These are phyloP conservation scores for Aspergillus puulaauensis DNA, from an alignment of 2,329 filamentous ascomycete genomes.

Conservation along the genomic window DNA sequence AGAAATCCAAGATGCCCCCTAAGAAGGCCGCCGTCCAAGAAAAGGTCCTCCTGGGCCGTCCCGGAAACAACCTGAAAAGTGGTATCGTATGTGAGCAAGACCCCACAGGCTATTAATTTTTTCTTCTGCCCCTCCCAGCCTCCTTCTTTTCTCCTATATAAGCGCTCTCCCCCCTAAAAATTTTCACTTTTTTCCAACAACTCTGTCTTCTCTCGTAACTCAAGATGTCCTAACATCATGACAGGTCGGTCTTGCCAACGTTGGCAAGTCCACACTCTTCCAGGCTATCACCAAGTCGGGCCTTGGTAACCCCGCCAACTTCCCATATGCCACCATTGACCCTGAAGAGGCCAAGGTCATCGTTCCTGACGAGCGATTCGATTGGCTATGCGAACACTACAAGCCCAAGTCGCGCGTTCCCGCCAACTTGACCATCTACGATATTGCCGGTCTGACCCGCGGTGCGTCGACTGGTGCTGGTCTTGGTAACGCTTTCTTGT, in stretches of 20 bases:
- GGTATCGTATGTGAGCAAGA: constrained; percentile 81
- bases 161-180: constrained; percentile 7
- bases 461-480: constrained; percentile 96
- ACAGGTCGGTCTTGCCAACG: constrained; percentile 96
- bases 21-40: constrained; percentile 92
- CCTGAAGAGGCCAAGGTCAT: constrained; percentile 97
- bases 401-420: constrained; percentile 97
- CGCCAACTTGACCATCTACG: constrained; percentile 96
- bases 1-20: constrained; percentile 78
- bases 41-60: constrained; percentile 93
- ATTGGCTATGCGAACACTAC: constrained; percentile 95
- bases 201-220: background rate
- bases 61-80: constrained; percentile 97
- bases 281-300: constrained; percentile 98
- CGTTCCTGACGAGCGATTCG: constrained; percentile 92
- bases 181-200: constrained; percentile 13
- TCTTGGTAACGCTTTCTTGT: constrained; percentile 96
- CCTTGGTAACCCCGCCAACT: constrained; percentile 98
- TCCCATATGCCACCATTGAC: constrained; percentile 98
- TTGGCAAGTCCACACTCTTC: constrained; percentile 99
- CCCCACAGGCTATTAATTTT: constrained; percentile 29
- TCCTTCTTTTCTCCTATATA: constrained; percentile 12
- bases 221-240: constrained; percentile 14
- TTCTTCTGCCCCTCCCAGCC: constrained; percentile 21
- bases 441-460: constrained; percentile 94